Evolutionary conservation across 2,329 filamentous ascomycete genomes (phyloP).

Genomic region (Pseudogymnoascus sp.): DNA sequence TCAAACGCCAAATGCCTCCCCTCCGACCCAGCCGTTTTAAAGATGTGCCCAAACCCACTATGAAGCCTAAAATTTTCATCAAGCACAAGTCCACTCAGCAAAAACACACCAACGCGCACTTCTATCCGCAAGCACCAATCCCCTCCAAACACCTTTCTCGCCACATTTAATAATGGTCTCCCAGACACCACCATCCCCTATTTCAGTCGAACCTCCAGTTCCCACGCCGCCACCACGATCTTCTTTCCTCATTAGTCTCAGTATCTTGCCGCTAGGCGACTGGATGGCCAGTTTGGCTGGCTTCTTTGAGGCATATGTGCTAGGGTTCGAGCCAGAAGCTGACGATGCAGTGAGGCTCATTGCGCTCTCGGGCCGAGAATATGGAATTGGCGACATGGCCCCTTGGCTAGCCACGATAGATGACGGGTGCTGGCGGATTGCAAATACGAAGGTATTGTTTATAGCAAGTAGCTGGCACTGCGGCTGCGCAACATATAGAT

Average conservation of each 20-base stretch:
- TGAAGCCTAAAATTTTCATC: constrained; percentile 11
- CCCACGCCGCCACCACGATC: constrained; percentile 41
- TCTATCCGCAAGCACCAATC: constrained; percentile 72
- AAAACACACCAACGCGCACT: constrained; percentile 89
- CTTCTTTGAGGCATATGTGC: constrained; percentile 58
- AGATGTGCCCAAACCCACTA: neutral
- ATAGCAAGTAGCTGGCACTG: constrained; percentile 82
- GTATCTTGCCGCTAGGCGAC: constrained; percentile 87
- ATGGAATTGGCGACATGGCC: constrained; percentile 47
- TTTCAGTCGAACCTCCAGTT: constrained; percentile 43
- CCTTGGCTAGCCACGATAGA: constrained; percentile 35
- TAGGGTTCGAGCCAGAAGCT: constrained; percentile 49
- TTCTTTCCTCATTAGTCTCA: constrained; percentile 75
- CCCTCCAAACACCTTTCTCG: constrained; percentile 72
- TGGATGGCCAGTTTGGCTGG: constrained; percentile 95
- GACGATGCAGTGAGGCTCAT: constrained; percentile 57
- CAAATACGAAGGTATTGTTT: constrained; percentile 98
- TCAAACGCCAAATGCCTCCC: neutral
- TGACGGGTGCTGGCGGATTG: constrained; percentile 84
- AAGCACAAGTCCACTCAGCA: constrained; percentile 59
- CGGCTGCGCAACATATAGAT: constrained; percentile 93
- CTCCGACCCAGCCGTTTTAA: neutral
- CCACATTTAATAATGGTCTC: constrained; percentile 89
- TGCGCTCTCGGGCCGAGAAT: constrained; percentile 51
- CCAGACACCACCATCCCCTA: constrained; percentile 67